Conservation (phyloP, 164 flowering plant species). For the Saururus chinensis region DNA sequence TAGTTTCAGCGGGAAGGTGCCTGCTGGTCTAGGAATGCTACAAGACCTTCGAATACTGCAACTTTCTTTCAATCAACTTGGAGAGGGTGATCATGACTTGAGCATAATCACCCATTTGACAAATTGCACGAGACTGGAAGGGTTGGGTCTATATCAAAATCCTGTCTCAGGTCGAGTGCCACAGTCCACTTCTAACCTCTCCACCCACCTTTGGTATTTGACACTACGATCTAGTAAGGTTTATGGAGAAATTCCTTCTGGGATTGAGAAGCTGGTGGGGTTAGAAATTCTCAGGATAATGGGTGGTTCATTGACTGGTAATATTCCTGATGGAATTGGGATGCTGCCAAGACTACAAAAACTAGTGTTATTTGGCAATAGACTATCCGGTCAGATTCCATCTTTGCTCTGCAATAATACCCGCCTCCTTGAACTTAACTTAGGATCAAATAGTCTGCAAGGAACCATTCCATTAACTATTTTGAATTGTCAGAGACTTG, state of each 20-base stretch:
- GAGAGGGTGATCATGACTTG: conserved; percentile 8
- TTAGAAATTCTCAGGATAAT: neutral
- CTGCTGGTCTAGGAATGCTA: conserved; percentile 5
- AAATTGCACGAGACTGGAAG: conserved; percentile 11
- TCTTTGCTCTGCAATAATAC: conserved; percentile 20
- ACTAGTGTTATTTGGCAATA: neutral
- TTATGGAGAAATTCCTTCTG: conserved; percentile 24
- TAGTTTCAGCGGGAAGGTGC: neutral
- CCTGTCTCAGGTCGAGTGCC: conserved; percentile 19
- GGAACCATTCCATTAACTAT: conserved; percentile 14
- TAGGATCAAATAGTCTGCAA: conserved; percentile 6
- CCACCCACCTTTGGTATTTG: conserved; percentile 4
- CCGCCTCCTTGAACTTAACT: neutral
- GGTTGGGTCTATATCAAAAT: conserved; percentile 3
- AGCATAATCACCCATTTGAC: conserved; percentile 12
- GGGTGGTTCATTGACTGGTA: conserved; percentile 12
- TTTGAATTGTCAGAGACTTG: neutral
- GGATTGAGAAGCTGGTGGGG: conserved; percentile 16
- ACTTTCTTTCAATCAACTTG: conserved; percentile 2
- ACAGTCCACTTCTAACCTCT: conserved; percentile 15
- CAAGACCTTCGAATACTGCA: neutral
- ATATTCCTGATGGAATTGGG: neutral
- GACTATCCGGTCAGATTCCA: conserved; percentile 12
- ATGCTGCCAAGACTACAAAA: neutral
- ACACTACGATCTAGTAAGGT: conserved; percentile 9